Conservation (phyloP, 2,329 filamentous ascomycete genomes). For the Calycina marina region DNA sequence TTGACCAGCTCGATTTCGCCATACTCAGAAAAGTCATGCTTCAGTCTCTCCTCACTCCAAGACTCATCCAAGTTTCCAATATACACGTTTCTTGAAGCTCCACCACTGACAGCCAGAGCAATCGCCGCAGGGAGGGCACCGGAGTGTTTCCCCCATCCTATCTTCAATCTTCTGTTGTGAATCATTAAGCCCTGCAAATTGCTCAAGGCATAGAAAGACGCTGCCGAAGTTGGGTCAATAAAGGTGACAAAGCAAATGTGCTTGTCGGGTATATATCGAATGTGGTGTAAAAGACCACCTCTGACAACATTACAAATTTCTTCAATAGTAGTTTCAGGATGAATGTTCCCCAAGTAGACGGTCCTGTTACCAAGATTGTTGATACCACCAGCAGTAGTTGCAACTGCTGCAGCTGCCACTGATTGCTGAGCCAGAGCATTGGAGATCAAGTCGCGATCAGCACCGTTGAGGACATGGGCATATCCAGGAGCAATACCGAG, state of each 20-base stretch:
- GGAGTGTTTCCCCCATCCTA: conserved; percentile 98
- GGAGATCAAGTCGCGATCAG: conserved; percentile 91
- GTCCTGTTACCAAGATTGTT: conserved; percentile 96
- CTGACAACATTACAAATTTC: conserved; percentile 99
- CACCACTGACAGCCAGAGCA: conserved; percentile 86
- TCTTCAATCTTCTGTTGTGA: conserved; percentile 93
- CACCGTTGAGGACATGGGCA: conserved; percentile 88
- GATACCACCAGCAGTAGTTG: conserved; percentile 89
- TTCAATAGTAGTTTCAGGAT: conserved; percentile 96
- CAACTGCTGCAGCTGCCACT: conserved; percentile 88
- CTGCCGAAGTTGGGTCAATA: conserved; percentile 93
- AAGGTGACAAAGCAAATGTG: conserved; percentile 99
- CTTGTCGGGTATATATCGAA: conserved; percentile 98
- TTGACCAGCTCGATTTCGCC: conserved; percentile 98
- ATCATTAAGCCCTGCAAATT: conserved; percentile 98
- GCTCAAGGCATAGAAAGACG: conserved; percentile 94
- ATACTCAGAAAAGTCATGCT: conserved; percentile 93
- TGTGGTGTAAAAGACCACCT: conserved; percentile 89
- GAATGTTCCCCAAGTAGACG: conserved; percentile 96
- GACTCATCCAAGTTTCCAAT: conserved; percentile 94
- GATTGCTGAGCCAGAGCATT: conserved; percentile 95
- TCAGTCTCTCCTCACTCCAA: conserved; percentile 89
- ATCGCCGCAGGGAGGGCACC: conserved; percentile 92
- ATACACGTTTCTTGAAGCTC: conserved; percentile 96
- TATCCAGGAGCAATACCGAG: conserved; percentile 94